Evolutionary conservation across 1,139 yeast genomes (phyloP).

Genomic region (Protomyces gravidus): DNA sequence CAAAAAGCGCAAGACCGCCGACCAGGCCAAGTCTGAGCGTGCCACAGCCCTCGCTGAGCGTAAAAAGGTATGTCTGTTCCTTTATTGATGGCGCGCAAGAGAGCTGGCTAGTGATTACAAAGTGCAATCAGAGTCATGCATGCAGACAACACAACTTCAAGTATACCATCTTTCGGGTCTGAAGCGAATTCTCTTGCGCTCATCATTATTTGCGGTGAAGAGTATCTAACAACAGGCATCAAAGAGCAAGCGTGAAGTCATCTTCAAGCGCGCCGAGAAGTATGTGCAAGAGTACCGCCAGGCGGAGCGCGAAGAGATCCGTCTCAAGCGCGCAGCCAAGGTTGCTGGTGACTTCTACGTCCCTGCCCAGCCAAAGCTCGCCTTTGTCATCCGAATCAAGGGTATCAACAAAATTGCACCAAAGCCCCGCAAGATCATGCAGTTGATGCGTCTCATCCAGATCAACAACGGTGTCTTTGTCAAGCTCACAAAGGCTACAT

Average conservation of each 20-base stretch:
- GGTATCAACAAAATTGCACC: constrained; percentile 99
- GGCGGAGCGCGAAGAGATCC: constrained; percentile 87
- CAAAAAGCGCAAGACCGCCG: constrained; percentile 82
- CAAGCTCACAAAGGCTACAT: constrained; percentile 96
- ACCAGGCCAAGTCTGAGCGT: constrained; percentile 64
- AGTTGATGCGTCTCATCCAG: constrained; percentile 94
- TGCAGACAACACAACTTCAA: constrained; percentile 42
- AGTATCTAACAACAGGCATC: constrained; percentile 34
- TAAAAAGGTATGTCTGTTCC: constrained; percentile 65
- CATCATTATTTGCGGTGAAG: background rate
- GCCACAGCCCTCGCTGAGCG: constrained; percentile 84
- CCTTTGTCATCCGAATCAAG: constrained; percentile 97
- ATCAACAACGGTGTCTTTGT: constrained; percentile 98
- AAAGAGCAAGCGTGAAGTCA: constrained; percentile 76
- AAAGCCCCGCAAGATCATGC: constrained; percentile 99
- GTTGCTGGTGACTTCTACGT: constrained; percentile 95
- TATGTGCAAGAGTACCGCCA: constrained; percentile 95
- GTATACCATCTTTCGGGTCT: constrained; percentile 97
- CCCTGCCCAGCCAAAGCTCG: constrained; percentile 94
- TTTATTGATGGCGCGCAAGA: too few species aligned
- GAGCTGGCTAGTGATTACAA: constrained; percentile 28
- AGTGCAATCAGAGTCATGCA: constrained; percentile 29
- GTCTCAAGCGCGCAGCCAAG: constrained; percentile 94
- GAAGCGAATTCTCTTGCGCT: constrained; percentile 19
- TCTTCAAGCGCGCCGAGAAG: constrained; percentile 96